Percentiles rank a stretch among this genome's conserved stretches.
Conservation (phyloP, 2,329 filamentous ascomycete species). For the Fusarium irregulare region DNA sequence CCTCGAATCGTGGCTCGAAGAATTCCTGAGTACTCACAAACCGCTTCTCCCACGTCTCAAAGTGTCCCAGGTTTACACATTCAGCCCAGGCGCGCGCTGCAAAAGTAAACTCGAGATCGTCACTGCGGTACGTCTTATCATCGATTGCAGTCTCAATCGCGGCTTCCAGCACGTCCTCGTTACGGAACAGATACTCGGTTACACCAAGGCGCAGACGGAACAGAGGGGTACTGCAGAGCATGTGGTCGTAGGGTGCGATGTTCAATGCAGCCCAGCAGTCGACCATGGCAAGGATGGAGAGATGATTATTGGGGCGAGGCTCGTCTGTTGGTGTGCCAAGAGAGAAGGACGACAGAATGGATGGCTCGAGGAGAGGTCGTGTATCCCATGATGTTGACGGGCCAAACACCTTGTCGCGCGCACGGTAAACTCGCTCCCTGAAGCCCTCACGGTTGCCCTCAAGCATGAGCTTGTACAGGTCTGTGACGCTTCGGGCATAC, state of each 20-base stretch:
- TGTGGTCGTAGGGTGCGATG: conserved; percentile 98
- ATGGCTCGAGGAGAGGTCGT: conserved; percentile 80
- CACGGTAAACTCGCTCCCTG: conserved; percentile 72
- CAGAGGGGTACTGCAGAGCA: conserved; percentile 98
- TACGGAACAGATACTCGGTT: conserved; percentile 95
- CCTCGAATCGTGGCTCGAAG: conserved; percentile 89
- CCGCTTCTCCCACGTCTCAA: conserved; percentile 90
- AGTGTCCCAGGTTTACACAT: conserved; percentile 89
- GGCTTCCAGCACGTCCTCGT: conserved; percentile 82
- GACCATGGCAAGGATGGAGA: conserved; percentile 94
- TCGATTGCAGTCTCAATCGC: conserved; percentile 86
- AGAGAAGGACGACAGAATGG: conserved; percentile 88
- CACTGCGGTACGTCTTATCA: conserved; percentile 91
- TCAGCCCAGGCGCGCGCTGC: conserved; percentile 96
- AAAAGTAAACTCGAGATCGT: conserved; percentile 98
- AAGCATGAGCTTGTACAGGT: conserved; percentile 97
- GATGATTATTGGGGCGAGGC: conserved; percentile 87
- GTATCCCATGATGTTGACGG: conserved; percentile 70
- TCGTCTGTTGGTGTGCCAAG: conserved; percentile 75
- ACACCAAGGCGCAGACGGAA: conserved; percentile 97
- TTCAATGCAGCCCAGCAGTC: conserved; percentile 96
- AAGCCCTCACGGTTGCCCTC: conserved; percentile 83
- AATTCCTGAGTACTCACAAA: conserved; percentile 92
- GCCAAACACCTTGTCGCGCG: conserved; percentile 79
- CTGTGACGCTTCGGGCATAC: conserved; percentile 91